phyloP scores from a whole-genome alignment of 306 rosid genomes.

The Cucurbita moschata region DNA sequence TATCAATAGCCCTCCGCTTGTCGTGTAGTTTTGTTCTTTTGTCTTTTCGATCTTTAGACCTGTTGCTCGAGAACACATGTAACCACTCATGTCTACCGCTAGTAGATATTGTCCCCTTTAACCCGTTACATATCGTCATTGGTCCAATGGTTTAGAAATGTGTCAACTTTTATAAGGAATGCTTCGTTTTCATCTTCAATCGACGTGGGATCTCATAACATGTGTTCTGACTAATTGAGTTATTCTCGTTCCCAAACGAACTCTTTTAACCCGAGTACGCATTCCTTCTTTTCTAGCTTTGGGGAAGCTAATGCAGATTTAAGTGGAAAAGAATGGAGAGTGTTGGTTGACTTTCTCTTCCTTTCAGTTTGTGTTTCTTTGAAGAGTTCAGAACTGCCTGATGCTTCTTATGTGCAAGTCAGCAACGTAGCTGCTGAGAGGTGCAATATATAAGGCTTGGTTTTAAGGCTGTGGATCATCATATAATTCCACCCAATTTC shows the following conservation, averaged over 20 bases:
- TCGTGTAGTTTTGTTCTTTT: background rate
- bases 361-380: background rate
- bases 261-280: too few species aligned
- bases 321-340: background rate
- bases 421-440: background rate
- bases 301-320: background rate
- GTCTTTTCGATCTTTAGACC: background rate
- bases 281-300: background rate
- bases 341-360: background rate
- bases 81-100: accelerated
- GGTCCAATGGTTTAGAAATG: too few species aligned
- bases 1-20: background rate
- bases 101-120: too few species aligned
- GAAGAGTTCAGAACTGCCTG: background rate
- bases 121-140: too few species aligned
- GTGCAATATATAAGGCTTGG: background rate
- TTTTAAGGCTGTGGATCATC: background rate
- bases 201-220: too few species aligned
- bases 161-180: too few species aligned
- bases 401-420: background rate
- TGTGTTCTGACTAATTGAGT: too few species aligned
- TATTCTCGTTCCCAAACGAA: too few species aligned
- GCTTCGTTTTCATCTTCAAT: too few species aligned
- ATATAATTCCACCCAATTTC: background rate
- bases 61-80: background rate